A percentile compares a stretch with the other conserved stretches of the same genome.
Conservation (phyloP, 2,329 filamentous ascomycete species). For the Bretziella fagacearum region DNA sequence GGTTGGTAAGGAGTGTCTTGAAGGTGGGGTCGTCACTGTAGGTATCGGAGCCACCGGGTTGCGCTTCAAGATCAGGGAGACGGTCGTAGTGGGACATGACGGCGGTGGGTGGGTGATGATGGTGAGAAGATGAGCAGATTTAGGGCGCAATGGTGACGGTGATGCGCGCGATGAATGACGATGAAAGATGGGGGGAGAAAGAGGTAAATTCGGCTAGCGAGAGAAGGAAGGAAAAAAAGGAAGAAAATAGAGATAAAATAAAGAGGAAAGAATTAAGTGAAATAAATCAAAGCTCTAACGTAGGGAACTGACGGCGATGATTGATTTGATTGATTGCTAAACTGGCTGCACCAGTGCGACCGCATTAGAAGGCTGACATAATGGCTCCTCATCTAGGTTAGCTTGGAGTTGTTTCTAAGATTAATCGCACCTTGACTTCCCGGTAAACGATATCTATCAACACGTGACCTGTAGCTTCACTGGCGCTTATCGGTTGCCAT, state of each 20-base stretch:
- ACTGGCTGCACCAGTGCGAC: no score
- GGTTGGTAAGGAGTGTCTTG: conserved; percentile 59
- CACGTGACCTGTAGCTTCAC: conserved; percentile 7
- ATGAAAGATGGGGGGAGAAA: background rate
- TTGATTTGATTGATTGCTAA: background rate
- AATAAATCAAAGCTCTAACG: background rate
- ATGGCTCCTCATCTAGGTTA: conserved; percentile 1
- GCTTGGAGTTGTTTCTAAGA: no score
- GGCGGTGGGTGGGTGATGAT: background rate
- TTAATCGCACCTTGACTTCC: no score
- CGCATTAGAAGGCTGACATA: conserved; percentile 3
- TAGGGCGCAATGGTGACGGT: background rate
- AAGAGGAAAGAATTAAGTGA: background rate
- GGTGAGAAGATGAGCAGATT: background rate
- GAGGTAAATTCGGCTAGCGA: background rate
- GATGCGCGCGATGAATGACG: background rate
- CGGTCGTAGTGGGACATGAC: conserved; percentile 75
- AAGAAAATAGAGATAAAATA: background rate
- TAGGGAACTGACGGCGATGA: background rate
- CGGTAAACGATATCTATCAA: no score
- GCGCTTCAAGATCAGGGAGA: conserved; percentile 65
- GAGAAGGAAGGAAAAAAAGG: background rate
- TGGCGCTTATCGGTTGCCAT: conserved; percentile 11
- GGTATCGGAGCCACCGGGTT: conserved; percentile 42
- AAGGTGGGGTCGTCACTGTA: conserved; percentile 93